These are phyloP conservation scores for Aquanectria penicillioides DNA, from an alignment of 2,329 filamentous ascomycete species.

Conservation along the genomic window DNA sequence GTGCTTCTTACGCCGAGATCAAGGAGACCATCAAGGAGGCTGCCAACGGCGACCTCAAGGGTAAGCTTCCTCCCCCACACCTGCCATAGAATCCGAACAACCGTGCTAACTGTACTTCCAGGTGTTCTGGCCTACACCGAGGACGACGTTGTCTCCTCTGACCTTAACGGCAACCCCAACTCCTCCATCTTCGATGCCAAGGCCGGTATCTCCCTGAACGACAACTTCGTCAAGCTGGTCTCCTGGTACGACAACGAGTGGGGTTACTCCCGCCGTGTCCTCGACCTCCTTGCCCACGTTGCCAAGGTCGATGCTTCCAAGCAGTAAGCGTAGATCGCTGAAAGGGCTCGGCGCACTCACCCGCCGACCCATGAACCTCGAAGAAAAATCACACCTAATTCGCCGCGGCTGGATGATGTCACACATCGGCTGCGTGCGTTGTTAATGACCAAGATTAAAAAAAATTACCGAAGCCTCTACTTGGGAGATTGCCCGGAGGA, in stretches of 20 bases:
- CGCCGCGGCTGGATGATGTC: conserved; percentile 29
- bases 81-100: neutral
- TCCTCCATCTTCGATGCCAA: conserved; percentile 99
- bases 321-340: conserved; percentile 49
- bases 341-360: conserved; percentile 20
- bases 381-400: conserved; percentile 40
- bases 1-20: conserved; percentile 88
- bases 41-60: conserved; percentile 85
- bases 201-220: conserved; percentile 98
- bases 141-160: conserved; percentile 94
- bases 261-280: conserved; percentile 97
- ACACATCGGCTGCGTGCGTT: conserved; percentile 13
- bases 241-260: conserved; percentile 99
- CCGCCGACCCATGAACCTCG: conserved; percentile 18
- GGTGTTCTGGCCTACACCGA: conserved; percentile 94
- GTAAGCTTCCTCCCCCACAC: conserved; percentile 59
- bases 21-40: conserved; percentile 91
- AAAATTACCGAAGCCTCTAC: conserved; percentile 35
- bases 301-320: conserved; percentile 77
- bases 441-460: conserved; percentile 39
- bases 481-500: conserved; percentile 37
- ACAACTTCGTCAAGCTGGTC: conserved; percentile 98
- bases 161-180: conserved; percentile 90
- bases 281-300: conserved; percentile 83
- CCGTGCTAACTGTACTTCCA: conserved; percentile 47